Evolutionary conservation across 2,329 filamentous ascomycete genomes (phyloP), one percentile per base, ranked within the genome.

Genomic region (Verticillium alfalfae): DNA sequence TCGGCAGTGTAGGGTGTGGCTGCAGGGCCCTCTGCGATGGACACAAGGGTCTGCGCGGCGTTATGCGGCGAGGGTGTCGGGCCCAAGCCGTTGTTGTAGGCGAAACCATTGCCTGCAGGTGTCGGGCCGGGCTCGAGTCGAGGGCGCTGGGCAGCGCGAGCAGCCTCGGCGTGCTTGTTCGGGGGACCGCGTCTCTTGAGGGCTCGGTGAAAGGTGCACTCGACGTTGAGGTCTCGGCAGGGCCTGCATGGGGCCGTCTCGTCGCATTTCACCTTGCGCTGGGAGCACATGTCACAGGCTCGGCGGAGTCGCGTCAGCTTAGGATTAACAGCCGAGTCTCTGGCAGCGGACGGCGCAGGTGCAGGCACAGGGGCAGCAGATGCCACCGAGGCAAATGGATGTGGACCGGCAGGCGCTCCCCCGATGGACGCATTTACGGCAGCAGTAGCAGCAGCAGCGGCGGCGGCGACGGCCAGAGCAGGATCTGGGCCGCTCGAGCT

Each of bases 251-350:
- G 78, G 26, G 79, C 77, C 45, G 77, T 74, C 64, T 84, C 83
- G 69, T 86, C 83, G 70, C 84, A 86, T 73, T 87, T 87, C 55
- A 87, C 84, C 64, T 87, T 87, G 62, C 84, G 81, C 71, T 83
- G 81, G 62, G 84, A 86, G 70, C 84, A 87, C 78, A 87, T 83
- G 66, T 87, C 84, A 67, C 84, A 87, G 15, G 84, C 84, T 58
- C 84, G 80, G 63, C 84, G 78, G 37, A 87, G 76, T 7, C 84
- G 81, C 34, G 83, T 86, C 56, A 82, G 74, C 72, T 84, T 85
- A 16, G 77, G 77, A 60, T 79, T 80, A 60, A 79, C 70, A 13
- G 73, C 76, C 8, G 77, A 75, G 61, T 80, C 78, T 49, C 76
- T 59, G 73, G 66, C 72, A 55, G 58, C 18, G 10, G 54, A 16